A percentile compares a stretch with the other conserved stretches of the same genome.
These are phyloP conservation scores for Tricholoma matsutake DNA, from an alignment of 768 basidiomycete species.

Conservation along the genomic window DNA sequence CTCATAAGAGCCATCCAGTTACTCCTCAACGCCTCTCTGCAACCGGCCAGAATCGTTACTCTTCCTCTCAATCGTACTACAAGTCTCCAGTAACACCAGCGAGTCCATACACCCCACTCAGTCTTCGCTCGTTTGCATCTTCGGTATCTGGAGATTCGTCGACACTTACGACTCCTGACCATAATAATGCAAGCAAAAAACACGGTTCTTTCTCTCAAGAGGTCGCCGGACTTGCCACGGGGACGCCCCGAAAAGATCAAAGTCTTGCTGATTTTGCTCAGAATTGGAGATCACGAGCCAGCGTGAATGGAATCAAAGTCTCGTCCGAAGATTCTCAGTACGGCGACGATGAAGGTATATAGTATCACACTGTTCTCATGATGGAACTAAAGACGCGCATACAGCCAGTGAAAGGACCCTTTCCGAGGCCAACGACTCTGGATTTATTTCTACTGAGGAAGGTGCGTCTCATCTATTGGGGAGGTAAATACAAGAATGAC, in stretches of 20 bases:
- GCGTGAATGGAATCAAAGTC: conserved; percentile 70
- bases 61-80: conserved; percentile 40
- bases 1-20: conserved; percentile 43
- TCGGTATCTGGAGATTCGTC: conserved; percentile 52
- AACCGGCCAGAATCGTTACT: conserved; percentile 42
- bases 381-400: conserved; percentile 37
- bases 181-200: conserved; percentile 36
- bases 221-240: conserved; percentile 24
- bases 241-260: conserved; percentile 32
- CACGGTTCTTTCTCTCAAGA: conserved; percentile 48
- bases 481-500: conserved; percentile 16
- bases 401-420: conserved; percentile 50
- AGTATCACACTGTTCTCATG: conserved; percentile 19
- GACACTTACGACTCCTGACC: conserved; percentile 59
- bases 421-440: conserved; percentile 48
- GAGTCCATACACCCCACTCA: conserved; percentile 70
- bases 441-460: conserved; percentile 48
- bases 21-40: conserved; percentile 62
- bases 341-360: conserved; percentile 45
- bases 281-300: conserved; percentile 72
- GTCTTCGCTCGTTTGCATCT: conserved; percentile 58
- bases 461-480: conserved; percentile 27
- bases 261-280: conserved; percentile 59
- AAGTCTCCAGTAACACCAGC: conserved; percentile 62
- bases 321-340: conserved; percentile 46